A percentile compares a stretch with the other conserved stretches of the same genome.
phyloP scores from a whole-genome alignment of 2,329 filamentous ascomycete genomes.

The Grosmannia clavigera region DNA sequence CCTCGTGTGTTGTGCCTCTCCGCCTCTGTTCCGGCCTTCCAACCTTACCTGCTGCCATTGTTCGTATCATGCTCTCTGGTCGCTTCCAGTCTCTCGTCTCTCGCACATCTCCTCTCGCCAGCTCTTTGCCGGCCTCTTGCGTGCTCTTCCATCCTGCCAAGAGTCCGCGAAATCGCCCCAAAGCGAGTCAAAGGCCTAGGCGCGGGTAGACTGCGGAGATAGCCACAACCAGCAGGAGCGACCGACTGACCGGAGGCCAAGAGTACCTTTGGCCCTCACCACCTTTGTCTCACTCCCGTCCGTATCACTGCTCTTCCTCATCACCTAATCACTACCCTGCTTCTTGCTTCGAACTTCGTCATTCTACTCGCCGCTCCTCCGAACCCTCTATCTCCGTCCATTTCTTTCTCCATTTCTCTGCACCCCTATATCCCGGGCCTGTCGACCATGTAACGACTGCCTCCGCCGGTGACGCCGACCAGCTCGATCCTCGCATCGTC shows the following conservation, averaged over 20 bases:
- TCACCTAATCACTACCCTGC: not conserved
- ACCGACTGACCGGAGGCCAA: not conserved
- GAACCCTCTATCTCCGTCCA: not conserved
- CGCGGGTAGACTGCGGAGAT: not conserved
- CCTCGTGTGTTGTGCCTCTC: conserved; percentile 7
- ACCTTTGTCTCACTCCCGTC: not conserved
- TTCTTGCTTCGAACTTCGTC: not conserved
- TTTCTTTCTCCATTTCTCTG: not conserved
- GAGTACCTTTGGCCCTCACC: not conserved
- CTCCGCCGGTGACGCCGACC: not conserved
- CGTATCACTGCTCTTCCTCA: not conserved
- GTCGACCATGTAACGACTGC: conserved; percentile 5
- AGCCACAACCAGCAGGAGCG: not conserved
- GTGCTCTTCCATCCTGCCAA: not conserved
- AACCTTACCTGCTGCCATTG: not conserved
- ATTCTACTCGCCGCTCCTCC: not conserved
- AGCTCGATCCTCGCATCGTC: conserved; percentile 2
- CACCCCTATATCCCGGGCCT: not conserved
- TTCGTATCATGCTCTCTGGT: not conserved
- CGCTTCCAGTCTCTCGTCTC: not conserved
- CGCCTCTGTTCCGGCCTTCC: not conserved
- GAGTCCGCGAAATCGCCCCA: not conserved
- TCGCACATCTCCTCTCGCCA: not conserved
- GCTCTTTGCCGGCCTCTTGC: not conserved
- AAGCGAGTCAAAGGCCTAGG: not conserved